A percentile compares a stretch with the other conserved stretches of the same genome.
Conservation (phyloP, 495 filamentous ascomycete species). For the Hypoxylon perforatum region DNA sequence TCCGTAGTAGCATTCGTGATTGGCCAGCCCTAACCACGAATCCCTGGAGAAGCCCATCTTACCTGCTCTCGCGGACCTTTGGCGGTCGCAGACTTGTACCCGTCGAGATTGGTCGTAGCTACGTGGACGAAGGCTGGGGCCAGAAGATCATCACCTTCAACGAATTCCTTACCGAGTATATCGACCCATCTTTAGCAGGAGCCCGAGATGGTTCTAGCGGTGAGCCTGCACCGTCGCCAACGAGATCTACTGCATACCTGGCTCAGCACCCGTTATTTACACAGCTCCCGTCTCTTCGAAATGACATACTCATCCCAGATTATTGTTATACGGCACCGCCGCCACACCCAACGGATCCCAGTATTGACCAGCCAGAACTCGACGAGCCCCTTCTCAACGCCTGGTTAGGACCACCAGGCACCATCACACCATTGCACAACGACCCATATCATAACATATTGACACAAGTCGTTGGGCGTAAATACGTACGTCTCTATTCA, state of each 20-base stretch:
- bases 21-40: constrained; percentile 83
- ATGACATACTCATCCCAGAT: constrained; percentile 84
- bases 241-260: constrained; percentile 72
- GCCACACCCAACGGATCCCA: constrained; percentile 61
- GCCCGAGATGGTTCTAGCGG: constrained; percentile 12
- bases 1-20: constrained; percentile 68
- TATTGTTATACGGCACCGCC: constrained; percentile 81
- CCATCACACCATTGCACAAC: constrained; percentile 91
- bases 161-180: constrained; percentile 72
- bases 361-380: constrained; percentile 59
- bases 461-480: constrained; percentile 87
- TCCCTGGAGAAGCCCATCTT: constrained; percentile 77
- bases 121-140: constrained; percentile 87
- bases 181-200: constrained; percentile 47
- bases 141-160: constrained; percentile 83
- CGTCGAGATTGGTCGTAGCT: constrained; percentile 88
- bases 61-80: constrained; percentile 81
- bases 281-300: constrained; percentile 81
- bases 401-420: constrained; percentile 90
- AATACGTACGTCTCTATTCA: constrained; percentile 89
- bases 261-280: constrained; percentile 89
- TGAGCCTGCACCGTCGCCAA: constrained; percentile 14
- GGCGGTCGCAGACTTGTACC: constrained; percentile 83
- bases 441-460: constrained; percentile 96
- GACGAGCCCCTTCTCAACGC: constrained; percentile 76